Evolutionary conservation across 2,329 filamentous ascomycete species (phyloP).

Genomic region (Plenodomus lindquistii): DNA sequence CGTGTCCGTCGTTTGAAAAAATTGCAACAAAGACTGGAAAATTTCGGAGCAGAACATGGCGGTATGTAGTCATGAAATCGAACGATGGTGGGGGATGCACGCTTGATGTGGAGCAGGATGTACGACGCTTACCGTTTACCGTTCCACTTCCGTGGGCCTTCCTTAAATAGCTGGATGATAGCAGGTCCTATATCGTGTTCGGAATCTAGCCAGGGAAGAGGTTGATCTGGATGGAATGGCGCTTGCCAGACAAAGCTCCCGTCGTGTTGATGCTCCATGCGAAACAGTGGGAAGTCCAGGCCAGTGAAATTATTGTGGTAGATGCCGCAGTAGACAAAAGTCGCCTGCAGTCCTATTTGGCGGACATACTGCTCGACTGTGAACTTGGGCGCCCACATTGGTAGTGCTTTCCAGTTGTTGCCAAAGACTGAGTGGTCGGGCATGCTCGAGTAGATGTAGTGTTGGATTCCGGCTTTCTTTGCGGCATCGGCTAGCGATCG

Average conservation of each 20-base stretch:
- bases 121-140: constrained; percentile 62
- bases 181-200: constrained; percentile 95
- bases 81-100: constrained; percentile 26
- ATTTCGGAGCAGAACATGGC: constrained; percentile 10
- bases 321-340: constrained; percentile 94
- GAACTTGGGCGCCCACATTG: constrained; percentile 91
- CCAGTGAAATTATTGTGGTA: constrained; percentile 99
- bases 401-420: constrained; percentile 76
- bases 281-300: constrained; percentile 88
- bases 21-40: constrained; percentile 11
- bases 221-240: constrained; percentile 86
- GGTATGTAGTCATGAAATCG: constrained; percentile 21
- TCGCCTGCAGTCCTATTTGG: constrained; percentile 79
- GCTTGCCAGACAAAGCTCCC: constrained; percentile 91
- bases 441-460: constrained; percentile 97
- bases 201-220: constrained; percentile 92
- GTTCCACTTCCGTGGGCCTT: constrained; percentile 84
- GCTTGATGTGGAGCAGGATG: constrained; percentile 22
- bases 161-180: constrained; percentile 92
- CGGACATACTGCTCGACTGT: constrained; percentile 89
- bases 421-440: constrained; percentile 87
- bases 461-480: constrained; percentile 79
- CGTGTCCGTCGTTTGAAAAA: constrained; percentile 9
- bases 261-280: constrained; percentile 84
- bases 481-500: constrained; percentile 87